These are phyloP conservation scores for Fusarium piperis DNA, from an alignment of 2,329 filamentous ascomycete genomes.

Conservation along the genomic window DNA sequence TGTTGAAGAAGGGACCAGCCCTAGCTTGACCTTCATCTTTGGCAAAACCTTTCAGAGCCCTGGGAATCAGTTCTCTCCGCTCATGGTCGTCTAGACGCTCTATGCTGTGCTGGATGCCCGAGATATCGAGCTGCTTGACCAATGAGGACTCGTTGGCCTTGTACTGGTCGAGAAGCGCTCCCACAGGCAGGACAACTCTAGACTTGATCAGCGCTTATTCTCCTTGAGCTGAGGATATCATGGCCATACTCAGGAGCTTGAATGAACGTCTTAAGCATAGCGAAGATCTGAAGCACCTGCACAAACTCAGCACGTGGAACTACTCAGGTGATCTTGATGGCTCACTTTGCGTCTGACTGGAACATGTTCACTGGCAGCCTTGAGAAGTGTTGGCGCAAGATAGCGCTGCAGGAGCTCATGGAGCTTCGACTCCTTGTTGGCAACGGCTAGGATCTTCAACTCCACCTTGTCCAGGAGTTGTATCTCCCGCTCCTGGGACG, in stretches of 20 bases:
- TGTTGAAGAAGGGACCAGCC: conserved; percentile 76
- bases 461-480: conserved; percentile 86
- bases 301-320: not conserved
- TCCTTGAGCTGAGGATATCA: not conserved
- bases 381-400: conserved; percentile 83
- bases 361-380: conserved; percentile 82
- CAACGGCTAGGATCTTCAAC: conserved; percentile 79
- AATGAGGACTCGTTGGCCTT: conserved; percentile 77
- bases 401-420: conserved; percentile 81
- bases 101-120: conserved; percentile 87
- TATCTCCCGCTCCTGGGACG: conserved; percentile 76
- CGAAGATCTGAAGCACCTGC: conserved; percentile 61
- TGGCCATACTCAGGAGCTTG: conserved; percentile 58
- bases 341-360: conserved; percentile 80
- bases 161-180: conserved; percentile 88
- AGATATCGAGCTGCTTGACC: conserved; percentile 87
- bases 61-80: conserved; percentile 77
- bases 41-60: conserved; percentile 46
- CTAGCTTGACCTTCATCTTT: conserved; percentile 45
- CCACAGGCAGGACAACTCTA: conserved; percentile 82
- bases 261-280: conserved; percentile 64
- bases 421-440: conserved; percentile 85
- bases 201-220: conserved; percentile 11
- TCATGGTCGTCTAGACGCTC: conserved; percentile 64
- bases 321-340: not conserved